Base-by-base conservation (phyloP, 345 rosid species). In the Aquilaria yunnanensis region DNA sequence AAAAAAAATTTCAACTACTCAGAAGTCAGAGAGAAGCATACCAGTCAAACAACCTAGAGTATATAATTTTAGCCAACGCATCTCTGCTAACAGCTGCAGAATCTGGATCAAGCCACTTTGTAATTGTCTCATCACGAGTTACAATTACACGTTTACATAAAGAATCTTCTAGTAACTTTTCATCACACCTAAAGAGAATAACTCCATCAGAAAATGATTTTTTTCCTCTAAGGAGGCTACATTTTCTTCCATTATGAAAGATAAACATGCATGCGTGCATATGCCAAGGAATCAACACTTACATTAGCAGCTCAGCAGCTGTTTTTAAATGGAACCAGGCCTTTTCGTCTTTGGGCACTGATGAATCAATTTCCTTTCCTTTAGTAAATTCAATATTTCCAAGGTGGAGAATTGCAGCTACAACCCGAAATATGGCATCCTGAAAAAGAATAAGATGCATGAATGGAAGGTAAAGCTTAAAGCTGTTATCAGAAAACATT, bases 51-150 rank as follows among this genome's bases (percentile, higher is more conserved):
- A 94, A 78, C 69, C 93, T 84, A 14, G 96, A 82, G 80, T 94
- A 94, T 71, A 94, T 88, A 81, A 74, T 72, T 80, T 91, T 94
- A 57, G 99, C 99, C 83, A 94, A 82, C 56, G 97, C 96, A 75
- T 94, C 99, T 81, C 99, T 85, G 58, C 93, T 91, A 55, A 75
- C 74, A 59, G 70, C 86, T 37, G 99, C 99, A 61, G 92, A 75
- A 69, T 79, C 90, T 50, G 99, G 97, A 79, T 94, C 97, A 67
- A 94, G 83, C 81, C 89, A 85, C 79, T 94, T 94, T 62, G 96
- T 85, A 72, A 94, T 94, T 68, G 93, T 90, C 74, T 94, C 99
- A 73, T 94, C 99, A 67, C 97, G 99, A 46, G 99, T 94, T 69
- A 76, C 97, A 74, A 94, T 94, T 41, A 88, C 91, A 66, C 96